A percentile compares a stretch with the other conserved stretches of the same genome.
Conservation (phyloP, 129 eudicot genomes). For the Heracleum sosnowskyi region DNA sequence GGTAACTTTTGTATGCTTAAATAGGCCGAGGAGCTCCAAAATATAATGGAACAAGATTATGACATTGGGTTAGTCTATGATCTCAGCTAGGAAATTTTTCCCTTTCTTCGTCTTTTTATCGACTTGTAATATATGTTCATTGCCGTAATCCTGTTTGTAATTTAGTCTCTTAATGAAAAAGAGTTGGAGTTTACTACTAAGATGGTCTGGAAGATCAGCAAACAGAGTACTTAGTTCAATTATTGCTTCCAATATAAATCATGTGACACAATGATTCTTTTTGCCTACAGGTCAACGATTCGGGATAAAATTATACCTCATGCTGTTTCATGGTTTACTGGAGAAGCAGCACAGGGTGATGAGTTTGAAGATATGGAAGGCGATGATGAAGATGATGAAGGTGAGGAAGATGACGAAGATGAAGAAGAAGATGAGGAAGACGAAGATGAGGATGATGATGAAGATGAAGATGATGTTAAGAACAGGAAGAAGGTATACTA, state of each 20-base stretch:
- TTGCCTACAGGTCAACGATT: slow-evolving; percentile 54
- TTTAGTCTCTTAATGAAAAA: neutral
- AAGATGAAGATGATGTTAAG: slow-evolving; percentile 53
- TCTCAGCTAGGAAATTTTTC: neutral
- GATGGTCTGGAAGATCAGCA: neutral
- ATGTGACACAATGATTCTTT: neutral
- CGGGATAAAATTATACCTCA: slow-evolving; percentile 95
- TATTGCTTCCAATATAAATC: neutral
- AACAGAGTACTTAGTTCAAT: neutral
- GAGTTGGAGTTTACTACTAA: neutral
- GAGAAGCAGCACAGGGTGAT: slow-evolving; percentile 72
- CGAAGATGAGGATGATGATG: slow-evolving; percentile 40
- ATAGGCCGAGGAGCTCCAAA: slow-evolving; percentile 91
- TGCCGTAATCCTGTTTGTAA: no score
- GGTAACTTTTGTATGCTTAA: neutral
- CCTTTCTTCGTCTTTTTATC: neutral
- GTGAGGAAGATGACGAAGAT: slow-evolving; percentile 31
- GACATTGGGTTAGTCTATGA: slow-evolving; percentile 63
- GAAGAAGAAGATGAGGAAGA: slow-evolving; percentile 47
- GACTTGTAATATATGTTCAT: neutral
- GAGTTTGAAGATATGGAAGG: slow-evolving; percentile 54
- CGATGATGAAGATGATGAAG: slow-evolving; percentile 46
- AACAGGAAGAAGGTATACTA: slow-evolving; percentile 41
- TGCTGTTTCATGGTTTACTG: slow-evolving; percentile 96
- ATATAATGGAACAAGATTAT: slow-evolving; percentile 82